Conservation (phyloP, 2,329 filamentous ascomycete species). For the Fusarium papillatum region DNA sequence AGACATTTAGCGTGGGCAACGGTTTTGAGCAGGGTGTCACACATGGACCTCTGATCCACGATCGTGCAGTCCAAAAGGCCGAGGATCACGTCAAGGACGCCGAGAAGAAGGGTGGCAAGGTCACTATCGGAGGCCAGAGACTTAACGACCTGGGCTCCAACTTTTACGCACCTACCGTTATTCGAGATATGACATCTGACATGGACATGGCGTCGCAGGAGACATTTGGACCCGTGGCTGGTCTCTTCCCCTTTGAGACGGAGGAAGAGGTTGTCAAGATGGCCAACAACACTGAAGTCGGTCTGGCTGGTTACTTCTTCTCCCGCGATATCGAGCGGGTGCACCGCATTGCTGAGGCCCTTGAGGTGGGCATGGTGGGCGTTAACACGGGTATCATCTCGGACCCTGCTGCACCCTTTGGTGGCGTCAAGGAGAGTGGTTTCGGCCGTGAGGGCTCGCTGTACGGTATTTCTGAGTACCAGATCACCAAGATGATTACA, state of each 20-base stretch:
- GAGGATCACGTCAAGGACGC: constrained; percentile 86
- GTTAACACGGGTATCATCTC: constrained; percentile 82
- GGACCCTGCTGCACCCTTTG: constrained; percentile 74
- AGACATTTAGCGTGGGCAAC: constrained; percentile 80
- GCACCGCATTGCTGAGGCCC: constrained; percentile 73
- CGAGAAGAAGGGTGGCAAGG: constrained; percentile 79
- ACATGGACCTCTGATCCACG: constrained; percentile 89
- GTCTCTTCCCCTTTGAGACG: constrained; percentile 88
- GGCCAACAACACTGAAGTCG: constrained; percentile 87
- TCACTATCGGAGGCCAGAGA: constrained; percentile 82
- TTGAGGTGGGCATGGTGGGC: constrained; percentile 91
- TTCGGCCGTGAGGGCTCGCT: constrained; percentile 85
- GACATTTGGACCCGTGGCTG: constrained; percentile 95
- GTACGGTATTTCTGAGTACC: constrained; percentile 84
- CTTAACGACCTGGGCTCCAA: constrained; percentile 82
- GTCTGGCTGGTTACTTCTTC: constrained; percentile 96
- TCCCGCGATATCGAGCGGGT: constrained; percentile 73
- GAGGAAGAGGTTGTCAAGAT: constrained; percentile 90
- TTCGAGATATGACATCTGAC: constrained; percentile 86
- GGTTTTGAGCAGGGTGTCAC: constrained; percentile 80
- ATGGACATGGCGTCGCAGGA: constrained; percentile 92
- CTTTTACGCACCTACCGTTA: constrained; percentile 92
- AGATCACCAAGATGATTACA: constrained; percentile 76
- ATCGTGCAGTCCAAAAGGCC: constrained; percentile 84
- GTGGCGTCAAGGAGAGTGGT: constrained; percentile 86